Evolutionary conservation across 257 asterid species (phyloP), one percentile per base, ranked within the genome.

Genomic region (Lithospermum erythrorhizon): DNA sequence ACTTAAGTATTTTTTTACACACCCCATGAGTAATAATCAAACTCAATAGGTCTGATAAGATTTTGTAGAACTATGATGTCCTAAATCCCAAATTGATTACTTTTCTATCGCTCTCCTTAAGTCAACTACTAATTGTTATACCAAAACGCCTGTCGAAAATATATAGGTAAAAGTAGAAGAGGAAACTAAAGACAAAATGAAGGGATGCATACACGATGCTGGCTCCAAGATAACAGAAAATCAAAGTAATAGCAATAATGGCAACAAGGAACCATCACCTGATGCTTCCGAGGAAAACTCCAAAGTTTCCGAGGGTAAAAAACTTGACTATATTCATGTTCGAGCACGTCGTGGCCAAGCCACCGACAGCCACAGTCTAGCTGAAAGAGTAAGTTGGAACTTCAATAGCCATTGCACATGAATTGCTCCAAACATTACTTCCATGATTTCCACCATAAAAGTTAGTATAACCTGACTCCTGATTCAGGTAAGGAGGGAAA

Each of bases 321-420:
- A 80, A 74, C 78, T 75, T 2, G 96, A 90, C 66, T 90, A 85
- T 62, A 87, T 90, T 68, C 98, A 90, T 55, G 98, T 90, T 61
- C 79, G 98, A 62, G 98, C 98, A 2, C 95, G 98, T 9, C 90
- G 96, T 0, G 98, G 98, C 17, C 94, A 90, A 68, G 98, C 98
- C 71, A 90, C 98, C 17, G 98, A 90, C 68, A 90, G 95, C 82
- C 98, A 90, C 60, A 90, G 98, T 80, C 78, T 90, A 71, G 98
- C 96, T 14, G 98, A 90, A 81, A 82, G 98, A 71, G 97, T 90
- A 69, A 80, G 95, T 68, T 18, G 30, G 6, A 65, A 27, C 32
- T 11, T 57, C 51, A 57, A 45, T 51, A 17, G 19, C 21, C 24
- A 22, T 56, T 23, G 20, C 16, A 20, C 2, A 19, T 11, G 6